Base-by-base conservation (phyloP, 2,329 filamentous ascomycete genomes). In the Claviceps capensis region DNA sequence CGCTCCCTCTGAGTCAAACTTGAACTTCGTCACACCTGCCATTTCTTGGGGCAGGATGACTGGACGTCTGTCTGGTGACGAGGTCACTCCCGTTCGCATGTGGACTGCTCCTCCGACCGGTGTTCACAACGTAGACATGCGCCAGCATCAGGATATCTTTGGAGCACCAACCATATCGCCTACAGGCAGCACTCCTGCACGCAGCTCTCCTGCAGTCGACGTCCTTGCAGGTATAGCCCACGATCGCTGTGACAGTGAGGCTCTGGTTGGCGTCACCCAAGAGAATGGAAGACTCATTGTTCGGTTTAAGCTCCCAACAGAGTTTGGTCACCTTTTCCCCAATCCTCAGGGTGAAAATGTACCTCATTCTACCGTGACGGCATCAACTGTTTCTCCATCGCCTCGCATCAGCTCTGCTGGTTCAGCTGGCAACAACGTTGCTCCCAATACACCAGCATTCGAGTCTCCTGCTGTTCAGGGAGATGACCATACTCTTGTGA, bases 271-370 rank as follows among this genome's bases (percentile, higher is more conserved):
- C 43, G 54, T 67, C 37, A 55, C 49, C 9, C 56, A 62, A 45
- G 57, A 63, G 45, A 60, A 61, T 41, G 63, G 58, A 42, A 59
- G 64, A 51, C 61, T 69, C 40, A 56, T 67, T 52, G 65, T 68
- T 54, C 59, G 64, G 63, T 68, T 68, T 67, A 69, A 69, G 66
- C 44, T 69, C 50, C 63, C 67, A 49, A 54, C 58, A 22, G 53
- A 64, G 52, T 62, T 62, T 51, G 60, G 62, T 26, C 50, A 58
- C 38, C 52, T 65, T 43, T 67, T 69, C 51, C 62, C 65, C 13
- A 44, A 54, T 2, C 63, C 52, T 50, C 62, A 65, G 49, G 62
- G 60, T 3, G 55, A 57, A 17, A 59, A 65, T n/a, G 61, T 62
- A 38, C 59, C 60, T 37, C 57, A 40, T 2, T 61, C 61, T 9